phyloP scores from a whole-genome alignment of 495 filamentous ascomycete genomes.

The Umbilicaria muhlenbergii region DNA sequence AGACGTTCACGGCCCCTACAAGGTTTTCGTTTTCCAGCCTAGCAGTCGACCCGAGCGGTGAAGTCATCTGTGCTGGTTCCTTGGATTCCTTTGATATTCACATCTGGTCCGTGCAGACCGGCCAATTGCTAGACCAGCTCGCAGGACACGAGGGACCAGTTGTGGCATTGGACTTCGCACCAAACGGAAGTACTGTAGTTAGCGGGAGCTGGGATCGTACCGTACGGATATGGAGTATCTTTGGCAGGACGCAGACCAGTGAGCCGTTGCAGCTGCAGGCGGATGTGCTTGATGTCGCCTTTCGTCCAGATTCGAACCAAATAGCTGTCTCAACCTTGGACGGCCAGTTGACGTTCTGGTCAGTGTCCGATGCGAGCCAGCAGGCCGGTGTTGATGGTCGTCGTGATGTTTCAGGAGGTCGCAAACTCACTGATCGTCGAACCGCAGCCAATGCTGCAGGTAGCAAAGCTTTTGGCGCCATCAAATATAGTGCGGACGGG shows the following conservation, averaged over 20 bases:
- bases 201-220: slow-evolving; percentile 95
- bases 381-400: slow-evolving; percentile 69
- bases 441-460: slow-evolving; percentile 82
- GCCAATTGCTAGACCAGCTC: slow-evolving; percentile 80
- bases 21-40: slow-evolving; percentile 82
- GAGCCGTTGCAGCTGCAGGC: slow-evolving; percentile 83
- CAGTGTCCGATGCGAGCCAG: slow-evolving; percentile 71
- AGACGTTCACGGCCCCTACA: slow-evolving; percentile 87
- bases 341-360: slow-evolving; percentile 92
- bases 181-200: slow-evolving; percentile 64
- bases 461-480: slow-evolving; percentile 75
- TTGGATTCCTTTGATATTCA: slow-evolving; percentile 94
- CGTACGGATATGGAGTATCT: slow-evolving; percentile 89
- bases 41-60: slow-evolving; percentile 91
- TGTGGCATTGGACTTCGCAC: slow-evolving; percentile 71
- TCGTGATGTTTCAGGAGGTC: slow-evolving; percentile 83
- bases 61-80: slow-evolving; percentile 88
- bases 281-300: slow-evolving; percentile 73
- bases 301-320: slow-evolving; percentile 82
- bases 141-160: slow-evolving; percentile 90
- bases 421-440: slow-evolving; percentile 68
- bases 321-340: slow-evolving; percentile 85
- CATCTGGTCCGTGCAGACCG: slow-evolving; percentile 96
- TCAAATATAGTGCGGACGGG: slow-evolving; percentile 84
- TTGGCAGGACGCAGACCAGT: slow-evolving; percentile 81